phyloP scores from a whole-genome alignment of 305 asterid genomes.

The Lippia alba region DNA sequence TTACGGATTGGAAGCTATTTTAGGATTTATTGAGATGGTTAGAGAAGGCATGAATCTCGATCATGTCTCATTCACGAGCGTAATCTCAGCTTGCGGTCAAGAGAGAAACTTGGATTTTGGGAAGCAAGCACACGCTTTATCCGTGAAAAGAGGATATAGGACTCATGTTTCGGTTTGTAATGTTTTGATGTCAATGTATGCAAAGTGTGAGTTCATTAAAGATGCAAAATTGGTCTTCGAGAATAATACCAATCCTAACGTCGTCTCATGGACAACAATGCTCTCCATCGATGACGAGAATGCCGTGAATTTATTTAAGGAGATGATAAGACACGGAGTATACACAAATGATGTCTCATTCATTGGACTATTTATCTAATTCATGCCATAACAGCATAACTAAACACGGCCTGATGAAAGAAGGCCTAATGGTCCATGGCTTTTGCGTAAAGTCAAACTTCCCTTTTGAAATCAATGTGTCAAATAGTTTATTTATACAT shows the following conservation, averaged over 20 bases:
- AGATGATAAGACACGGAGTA: conserved; percentile 61
- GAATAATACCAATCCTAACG: conserved; percentile 54
- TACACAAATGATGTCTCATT: conserved; percentile 81
- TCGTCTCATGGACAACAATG: conserved; percentile 93
- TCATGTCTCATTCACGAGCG: conserved; percentile 76
- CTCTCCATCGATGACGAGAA: conserved; percentile 60
- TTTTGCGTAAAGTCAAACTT: conserved; percentile 62
- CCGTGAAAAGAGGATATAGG: conserved; percentile 60
- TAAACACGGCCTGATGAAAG: conserved; percentile 45
- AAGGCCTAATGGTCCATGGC: conserved; percentile 75
- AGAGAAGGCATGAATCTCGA: conserved; percentile 57
- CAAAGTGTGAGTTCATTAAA: conserved; percentile 53
- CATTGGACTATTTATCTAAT: conserved; percentile 70
- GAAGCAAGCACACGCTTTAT: conserved; percentile 67
- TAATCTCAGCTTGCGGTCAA: conserved; percentile 75
- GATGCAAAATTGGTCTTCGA: conserved; percentile 60
- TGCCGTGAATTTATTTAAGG: conserved; percentile 56
- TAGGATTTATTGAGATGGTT: conserved; percentile 62
- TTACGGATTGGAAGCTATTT: conserved; percentile 51
- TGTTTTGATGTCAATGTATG: conserved; percentile 76
- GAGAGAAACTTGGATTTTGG: conserved; percentile 69
- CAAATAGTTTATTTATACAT: conserved; percentile 86
- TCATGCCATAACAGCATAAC: conserved; percentile 72
- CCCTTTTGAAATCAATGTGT: conserved; percentile 59
- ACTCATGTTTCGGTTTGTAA: conserved; percentile 75